A percentile compares a stretch with the other conserved stretches of the same genome.
Evolutionary conservation across 495 filamentous ascomycete species (phyloP).

Genomic region (Daldinia concentrica): DNA sequence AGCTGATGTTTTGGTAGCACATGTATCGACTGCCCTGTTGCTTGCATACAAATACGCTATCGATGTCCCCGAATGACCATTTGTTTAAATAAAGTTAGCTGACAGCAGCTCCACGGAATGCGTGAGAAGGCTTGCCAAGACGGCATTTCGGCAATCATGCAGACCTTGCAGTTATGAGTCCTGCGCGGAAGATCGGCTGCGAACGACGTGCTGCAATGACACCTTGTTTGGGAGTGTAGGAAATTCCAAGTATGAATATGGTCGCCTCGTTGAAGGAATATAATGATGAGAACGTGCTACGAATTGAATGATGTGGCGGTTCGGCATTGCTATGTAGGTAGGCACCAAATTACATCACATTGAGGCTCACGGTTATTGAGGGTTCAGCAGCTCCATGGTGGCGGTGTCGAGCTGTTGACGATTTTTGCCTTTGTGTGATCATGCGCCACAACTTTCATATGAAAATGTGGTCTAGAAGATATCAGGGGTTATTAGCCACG

Average conservation of each 20-base stretch:
- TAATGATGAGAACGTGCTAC: not conserved
- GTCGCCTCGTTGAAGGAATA: not conserved
- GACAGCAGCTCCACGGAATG: conserved; percentile 7
- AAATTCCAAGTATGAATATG: not conserved
- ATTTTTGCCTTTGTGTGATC: not conserved
- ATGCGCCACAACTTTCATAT: not conserved
- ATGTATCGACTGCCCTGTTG: not conserved
- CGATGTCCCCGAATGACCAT: too few relatives aligned
- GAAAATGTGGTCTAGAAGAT: not conserved
- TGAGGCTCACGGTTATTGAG: not conserved
- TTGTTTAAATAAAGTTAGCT: too few relatives aligned
- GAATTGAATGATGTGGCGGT: not conserved
- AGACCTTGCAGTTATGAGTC: conserved; percentile 4
- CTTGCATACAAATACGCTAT: too few relatives aligned
- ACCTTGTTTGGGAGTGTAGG: not conserved
- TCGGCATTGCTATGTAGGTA: not conserved
- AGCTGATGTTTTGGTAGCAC: not conserved
- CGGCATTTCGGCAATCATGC: conserved; percentile 36
- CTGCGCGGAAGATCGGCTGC: conserved; percentile 32
- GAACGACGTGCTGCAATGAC: not conserved
- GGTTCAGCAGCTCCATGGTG: conserved; percentile 25
- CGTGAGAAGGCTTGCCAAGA: conserved; percentile 29
- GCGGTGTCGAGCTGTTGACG: conserved; percentile 10
- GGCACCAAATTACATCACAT: not conserved
- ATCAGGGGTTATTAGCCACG: conserved; percentile 7